Base-by-base conservation (phyloP, 805 yeast genomes). In the Candida insectalens region DNA sequence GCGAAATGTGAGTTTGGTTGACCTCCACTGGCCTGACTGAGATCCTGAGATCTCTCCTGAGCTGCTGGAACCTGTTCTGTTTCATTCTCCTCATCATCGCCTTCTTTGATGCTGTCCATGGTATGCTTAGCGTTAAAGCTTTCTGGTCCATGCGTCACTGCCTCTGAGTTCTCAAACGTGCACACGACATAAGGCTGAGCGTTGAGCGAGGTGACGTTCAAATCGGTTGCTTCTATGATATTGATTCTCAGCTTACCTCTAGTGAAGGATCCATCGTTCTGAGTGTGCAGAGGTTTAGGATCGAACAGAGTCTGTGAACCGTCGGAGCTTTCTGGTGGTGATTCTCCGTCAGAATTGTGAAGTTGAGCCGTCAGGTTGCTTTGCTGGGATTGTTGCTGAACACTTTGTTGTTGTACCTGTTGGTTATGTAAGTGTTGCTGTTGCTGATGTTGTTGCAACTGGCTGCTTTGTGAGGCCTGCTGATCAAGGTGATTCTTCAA, bases 111-210 rank as follows among this genome's bases (percentile, higher is more conserved):
- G 33, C 19, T 29, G 20, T 25, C 26, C 19, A 26, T 35, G 36
- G 23, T 37, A 39, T 42, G 48, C 19, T 15, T 36, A 41, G 35
- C 21, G 20, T 46, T 62, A 32, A 50, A 52, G 18, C 70, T 64
- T 33, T 69, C 81, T 1, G 94, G 85, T 4, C 87, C 88, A 41
- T 77, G 76, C 18, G 95, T 77, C 39, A 89, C 87, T 43, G 78
- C 83, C 60, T 92, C 97, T 2, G 94, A 79, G 40, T 89, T 79
- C 54, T 85, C 95, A 62, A 83, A 87, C 8, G 94, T 81, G 57
- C 94, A 83, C 25, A 87, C 95, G 14, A 83, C 95, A 55, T 87
- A 81, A 3, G 95, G 96, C 45, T 73, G 82, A 3, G 89, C 66
- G 36, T 40, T 60, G 27, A 66, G 59, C 4, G 74, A 58, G 29